Percentiles rank a stretch among this genome's conserved stretches.
phyloP scores from a whole-genome alignment of 345 rosid species.

The Salix suchowensis region DNA sequence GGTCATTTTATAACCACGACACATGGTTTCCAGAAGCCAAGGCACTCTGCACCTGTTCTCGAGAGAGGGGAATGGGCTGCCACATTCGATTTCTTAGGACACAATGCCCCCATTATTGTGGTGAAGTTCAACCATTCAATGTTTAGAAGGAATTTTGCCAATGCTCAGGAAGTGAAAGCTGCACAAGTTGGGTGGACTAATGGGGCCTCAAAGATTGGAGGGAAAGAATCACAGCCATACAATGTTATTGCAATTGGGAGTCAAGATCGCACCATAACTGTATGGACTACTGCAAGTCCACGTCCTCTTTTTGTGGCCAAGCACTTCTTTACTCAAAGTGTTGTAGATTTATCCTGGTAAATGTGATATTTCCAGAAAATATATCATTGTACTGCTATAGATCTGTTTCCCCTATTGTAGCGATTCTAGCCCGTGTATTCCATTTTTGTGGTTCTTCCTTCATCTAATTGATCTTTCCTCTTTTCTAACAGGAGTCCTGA shows the following conservation, averaged over 20 bases:
- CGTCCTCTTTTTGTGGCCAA: slow-evolving; percentile 98
- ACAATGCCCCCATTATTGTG: slow-evolving; percentile 92
- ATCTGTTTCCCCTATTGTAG: neutral
- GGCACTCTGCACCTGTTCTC: slow-evolving; percentile 99
- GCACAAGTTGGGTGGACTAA: slow-evolving; percentile 76
- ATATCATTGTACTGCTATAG: slow-evolving; percentile 1
- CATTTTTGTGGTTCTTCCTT: neutral
- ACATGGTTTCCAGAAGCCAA: slow-evolving; percentile 99
- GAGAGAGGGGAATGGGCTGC: slow-evolving; percentile 99
- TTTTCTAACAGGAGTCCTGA: slow-evolving; percentile 78
- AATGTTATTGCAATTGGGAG: slow-evolving; percentile 98
- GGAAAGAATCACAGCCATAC: slow-evolving; percentile 79
- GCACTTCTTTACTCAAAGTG: slow-evolving; percentile 97
- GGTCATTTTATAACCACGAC: slow-evolving; percentile 98
- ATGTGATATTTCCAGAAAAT: neutral
- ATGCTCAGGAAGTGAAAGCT: slow-evolving; percentile 51
- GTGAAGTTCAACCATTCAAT: slow-evolving; percentile 96
- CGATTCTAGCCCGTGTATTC: neutral
- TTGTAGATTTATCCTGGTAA: slow-evolving; percentile 98
- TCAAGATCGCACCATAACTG: slow-evolving; percentile 98
- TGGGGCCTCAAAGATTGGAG: slow-evolving; percentile 73
- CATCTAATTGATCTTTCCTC: slow-evolving; percentile 5
- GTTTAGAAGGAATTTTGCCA: slow-evolving; percentile 55
- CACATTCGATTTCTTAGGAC: slow-evolving; percentile 94
- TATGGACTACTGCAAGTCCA: slow-evolving; percentile 96